phyloP scores from a whole-genome alignment of 257 asterid genomes.

The Coffea canephora region DNA sequence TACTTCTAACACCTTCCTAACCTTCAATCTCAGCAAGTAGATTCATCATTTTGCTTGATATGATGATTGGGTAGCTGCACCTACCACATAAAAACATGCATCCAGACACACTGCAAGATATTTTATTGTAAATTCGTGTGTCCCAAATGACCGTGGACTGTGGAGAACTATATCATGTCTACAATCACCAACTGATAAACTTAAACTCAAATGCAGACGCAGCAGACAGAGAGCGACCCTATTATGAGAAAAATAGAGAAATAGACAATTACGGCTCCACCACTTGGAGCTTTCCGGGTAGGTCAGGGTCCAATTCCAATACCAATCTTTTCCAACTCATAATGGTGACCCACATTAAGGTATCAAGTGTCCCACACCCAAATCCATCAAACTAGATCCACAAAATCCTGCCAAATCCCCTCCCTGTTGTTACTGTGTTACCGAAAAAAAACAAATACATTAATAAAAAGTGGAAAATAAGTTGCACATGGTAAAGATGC shows the following conservation, averaged over 20 bases:
- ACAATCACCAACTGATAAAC: neutral
- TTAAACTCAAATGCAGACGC: neutral
- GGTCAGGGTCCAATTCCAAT: neutral
- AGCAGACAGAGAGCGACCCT: neutral
- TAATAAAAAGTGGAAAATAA: neutral
- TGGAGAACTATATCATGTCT: neutral
- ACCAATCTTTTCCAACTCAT: slow-evolving; percentile 2
- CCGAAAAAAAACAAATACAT: neutral
- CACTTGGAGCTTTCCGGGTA: slow-evolving; percentile 13
- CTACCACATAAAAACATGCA: neutral
- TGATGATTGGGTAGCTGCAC: neutral
- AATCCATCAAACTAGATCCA: neutral
- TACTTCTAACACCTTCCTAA: neutral
- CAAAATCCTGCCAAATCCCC: neutral
- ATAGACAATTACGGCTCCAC: slow-evolving; percentile 1
- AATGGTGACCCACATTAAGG: slow-evolving; percentile 10
- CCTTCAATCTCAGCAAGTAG: neutral
- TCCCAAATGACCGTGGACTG: neutral
- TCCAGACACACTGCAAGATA: neutral
- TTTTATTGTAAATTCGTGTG: neutral
- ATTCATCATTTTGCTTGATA: neutral
- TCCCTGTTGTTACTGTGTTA: neutral
- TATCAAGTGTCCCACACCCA: neutral
- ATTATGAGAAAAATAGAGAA: neutral
- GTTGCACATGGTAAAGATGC: neutral